Evolutionary conservation across 805 yeast genomes (phyloP), one percentile per base, ranked within the genome.

Genomic region (Allodekkera sacchari): DNA sequence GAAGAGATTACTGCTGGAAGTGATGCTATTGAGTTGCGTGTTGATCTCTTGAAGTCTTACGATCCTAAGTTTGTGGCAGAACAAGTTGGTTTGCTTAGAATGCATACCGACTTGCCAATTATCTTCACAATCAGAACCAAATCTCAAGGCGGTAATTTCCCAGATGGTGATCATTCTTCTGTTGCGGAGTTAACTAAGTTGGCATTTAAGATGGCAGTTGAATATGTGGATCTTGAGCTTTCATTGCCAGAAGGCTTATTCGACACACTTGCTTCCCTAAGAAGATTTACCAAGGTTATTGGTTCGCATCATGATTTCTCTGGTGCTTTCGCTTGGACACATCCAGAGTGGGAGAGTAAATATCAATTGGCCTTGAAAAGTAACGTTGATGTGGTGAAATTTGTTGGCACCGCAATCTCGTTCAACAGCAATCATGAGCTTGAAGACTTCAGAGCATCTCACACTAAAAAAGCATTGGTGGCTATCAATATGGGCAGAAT

Each of bases 121-220:
- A 69, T 89, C 32, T 83, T 74, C 60, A 85, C 95, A 2, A 61
- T 87, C 3, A 73, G 94, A 52, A 82, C 94, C 1, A 50, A 61
- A 42, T 61, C 76, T 4, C 95, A 87, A 58, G 96, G 96, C 30
- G 96, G 96, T 16, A 53, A 62, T 26, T 83, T 84, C 59, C 81
- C 82, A 1, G 84, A 82, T 47, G 61, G 61, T 7, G 74, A 71
- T 10, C 45, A 48, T 18, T 66, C 54, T 4, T 47, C 57, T 14
- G 67, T 83, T 35, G 67, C 63, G 37, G 51, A 57, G 11, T 66
- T 87, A 36, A 63, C 73, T 32, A 47, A 54, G 22, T 59, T 80
- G 35, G 96, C 87, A 3, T 65, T 81, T 52, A 80, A 74, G 52
- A 59, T 80, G 37, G 95, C 94, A 31, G 75, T 85, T 37, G 89